Evolutionary conservation across 805 yeast species (phyloP).

Genomic region (Nakazawaea holstii): DNA sequence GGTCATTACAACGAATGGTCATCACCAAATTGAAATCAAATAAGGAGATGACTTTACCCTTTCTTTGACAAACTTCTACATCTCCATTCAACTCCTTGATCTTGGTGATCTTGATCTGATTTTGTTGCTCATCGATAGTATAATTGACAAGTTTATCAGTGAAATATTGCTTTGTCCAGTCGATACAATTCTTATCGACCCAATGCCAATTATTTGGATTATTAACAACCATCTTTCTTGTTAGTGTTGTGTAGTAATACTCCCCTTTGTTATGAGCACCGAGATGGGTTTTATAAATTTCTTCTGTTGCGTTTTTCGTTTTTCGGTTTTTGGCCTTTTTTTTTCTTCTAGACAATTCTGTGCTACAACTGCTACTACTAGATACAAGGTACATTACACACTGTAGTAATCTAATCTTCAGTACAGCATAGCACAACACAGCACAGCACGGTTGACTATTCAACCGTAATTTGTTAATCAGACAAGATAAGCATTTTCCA

Average conservation of each 20-base stretch:
- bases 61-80: conserved; percentile 94
- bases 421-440: too few relatives aligned
- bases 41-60: conserved; percentile 90
- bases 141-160: conserved; percentile 48
- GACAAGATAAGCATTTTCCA: too few relatives aligned
- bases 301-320: background rate
- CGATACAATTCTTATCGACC: conserved; percentile 96
- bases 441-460: too few relatives aligned
- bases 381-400: too few relatives aligned
- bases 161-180: conserved; percentile 84
- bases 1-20: conserved; percentile 46
- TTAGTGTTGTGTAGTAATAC: background rate
- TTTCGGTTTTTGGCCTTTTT: background rate
- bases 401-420: too few relatives aligned
- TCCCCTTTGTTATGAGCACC: too few relatives aligned
- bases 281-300: background rate
- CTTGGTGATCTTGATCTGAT: conserved; percentile 30
- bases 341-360: background rate
- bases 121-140: conserved; percentile 24
- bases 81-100: conserved; percentile 82
- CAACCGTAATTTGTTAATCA: too few relatives aligned
- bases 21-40: conserved; percentile 74
- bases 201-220: conserved; percentile 99
- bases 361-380: background rate
- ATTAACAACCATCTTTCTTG: conserved; percentile 71